A percentile compares a stretch with the other conserved stretches of the same genome.
Evolutionary conservation across 352 stramenopile genomes (phyloP).

Genomic region (Phytophthora citricola): DNA sequence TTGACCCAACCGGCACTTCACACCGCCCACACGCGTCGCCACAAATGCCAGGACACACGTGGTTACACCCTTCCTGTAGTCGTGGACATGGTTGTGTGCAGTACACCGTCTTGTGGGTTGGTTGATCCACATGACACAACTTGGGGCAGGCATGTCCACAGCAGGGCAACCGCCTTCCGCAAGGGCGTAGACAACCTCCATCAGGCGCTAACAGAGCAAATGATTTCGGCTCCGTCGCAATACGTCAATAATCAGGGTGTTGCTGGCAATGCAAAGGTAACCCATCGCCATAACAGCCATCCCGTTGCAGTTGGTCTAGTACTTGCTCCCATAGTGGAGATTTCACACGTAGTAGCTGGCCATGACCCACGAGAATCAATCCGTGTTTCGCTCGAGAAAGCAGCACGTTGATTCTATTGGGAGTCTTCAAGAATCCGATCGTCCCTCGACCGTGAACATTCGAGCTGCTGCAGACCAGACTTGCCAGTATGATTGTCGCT

Average conservation of each 20-base stretch:
- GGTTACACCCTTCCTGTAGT: conserved; percentile 48
- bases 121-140: conserved; percentile 69
- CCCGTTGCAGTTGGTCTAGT: conserved; percentile 57
- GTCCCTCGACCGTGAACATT: conserved; percentile 32
- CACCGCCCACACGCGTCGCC: conserved; percentile 69
- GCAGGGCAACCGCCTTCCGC: conserved; percentile 50
- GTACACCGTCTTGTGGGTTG: conserved; percentile 46
- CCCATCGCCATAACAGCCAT: conserved; percentile 46
- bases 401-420: conserved; percentile 77
- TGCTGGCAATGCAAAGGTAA: conserved; percentile 54
- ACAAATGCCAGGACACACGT: conserved; percentile 67
- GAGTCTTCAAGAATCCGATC: conserved; percentile 82
- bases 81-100: conserved; percentile 69
- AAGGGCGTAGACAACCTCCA: conserved; percentile 70
- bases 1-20: conserved; percentile 41
- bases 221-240: conserved; percentile 31
- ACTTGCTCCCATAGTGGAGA: conserved; percentile 60
- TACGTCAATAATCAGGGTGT: conserved; percentile 37
- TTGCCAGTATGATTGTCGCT: conserved; percentile 68
- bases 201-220: conserved; percentile 66
- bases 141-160: conserved; percentile 61
- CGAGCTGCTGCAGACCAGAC: conserved; percentile 67
- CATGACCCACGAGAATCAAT: conserved; percentile 69
- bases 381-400: conserved; percentile 66
- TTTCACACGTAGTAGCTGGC: conserved; percentile 39